These are phyloP conservation scores for Hapsidospora chrysogenum DNA, from an alignment of 495 filamentous ascomycete species.

Conservation along the genomic window DNA sequence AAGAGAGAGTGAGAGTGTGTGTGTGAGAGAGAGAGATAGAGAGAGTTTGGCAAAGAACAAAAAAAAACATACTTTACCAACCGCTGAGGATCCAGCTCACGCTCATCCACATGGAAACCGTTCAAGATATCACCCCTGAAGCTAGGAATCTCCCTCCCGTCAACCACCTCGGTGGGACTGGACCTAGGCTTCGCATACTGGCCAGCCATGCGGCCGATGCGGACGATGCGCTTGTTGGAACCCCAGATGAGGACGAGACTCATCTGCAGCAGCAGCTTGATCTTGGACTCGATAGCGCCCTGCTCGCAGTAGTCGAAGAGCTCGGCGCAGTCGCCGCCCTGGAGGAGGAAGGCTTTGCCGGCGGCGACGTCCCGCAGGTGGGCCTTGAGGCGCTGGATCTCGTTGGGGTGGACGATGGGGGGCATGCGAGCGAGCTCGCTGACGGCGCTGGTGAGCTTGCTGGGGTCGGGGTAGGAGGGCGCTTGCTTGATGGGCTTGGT, in stretches of 20 bases:
- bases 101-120: conserved; percentile 54
- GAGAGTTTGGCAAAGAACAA: background rate
- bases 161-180: conserved; percentile 64
- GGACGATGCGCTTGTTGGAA: conserved; percentile 78
- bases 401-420: conserved; percentile 74
- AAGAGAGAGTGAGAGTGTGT: background rate
- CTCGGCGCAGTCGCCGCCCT: conserved; percentile 95
- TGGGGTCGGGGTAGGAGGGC: conserved; percentile 58
- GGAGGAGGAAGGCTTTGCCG: conserved; percentile 85
- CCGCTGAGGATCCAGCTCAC: conserved; percentile 63
- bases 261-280: conserved; percentile 94
- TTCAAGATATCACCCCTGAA: conserved; percentile 96
- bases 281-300: conserved; percentile 79
- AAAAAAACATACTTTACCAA: conserved; percentile 43
- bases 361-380: conserved; percentile 71
- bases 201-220: conserved; percentile 89
- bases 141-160: conserved; percentile 68
- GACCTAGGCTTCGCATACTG: conserved; percentile 94
- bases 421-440: conserved; percentile 61
- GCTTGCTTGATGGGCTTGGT: conserved; percentile 85
- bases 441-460: conserved; percentile 45
- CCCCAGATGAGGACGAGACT: conserved; percentile 83
- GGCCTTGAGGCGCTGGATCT: conserved; percentile 65
- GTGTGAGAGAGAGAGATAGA: background rate
- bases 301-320: conserved; percentile 93